Conservation (phyloP, 1,284 basidiomycete species). For the Trichosporon faecale region DNA sequence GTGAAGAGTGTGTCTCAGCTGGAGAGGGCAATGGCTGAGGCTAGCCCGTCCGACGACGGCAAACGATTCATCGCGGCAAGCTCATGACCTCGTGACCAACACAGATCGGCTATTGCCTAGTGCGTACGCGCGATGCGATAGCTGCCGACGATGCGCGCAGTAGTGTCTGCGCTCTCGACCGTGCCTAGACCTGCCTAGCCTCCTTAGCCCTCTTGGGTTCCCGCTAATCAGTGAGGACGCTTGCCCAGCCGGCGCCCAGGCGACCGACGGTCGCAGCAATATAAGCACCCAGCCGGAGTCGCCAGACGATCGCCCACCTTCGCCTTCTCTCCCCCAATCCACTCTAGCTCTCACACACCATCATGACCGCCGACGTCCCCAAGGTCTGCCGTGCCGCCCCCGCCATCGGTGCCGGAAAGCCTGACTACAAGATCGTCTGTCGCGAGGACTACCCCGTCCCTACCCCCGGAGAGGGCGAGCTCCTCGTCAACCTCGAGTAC, state of each 20-base stretch:
- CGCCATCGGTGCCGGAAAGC: constrained; percentile 12
- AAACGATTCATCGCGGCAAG: neutral
- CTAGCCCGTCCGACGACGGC: neutral
- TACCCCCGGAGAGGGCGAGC: constrained; percentile 21
- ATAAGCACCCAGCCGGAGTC: neutral
- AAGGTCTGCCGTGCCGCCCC: constrained; percentile 26
- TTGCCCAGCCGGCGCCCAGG: neutral
- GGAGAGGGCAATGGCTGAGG: too few relatives aligned
- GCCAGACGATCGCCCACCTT: neutral
- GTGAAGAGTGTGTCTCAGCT: too few relatives aligned
- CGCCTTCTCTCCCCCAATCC: neutral
- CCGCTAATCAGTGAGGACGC: neutral
- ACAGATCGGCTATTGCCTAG: neutral
- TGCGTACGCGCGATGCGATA: neutral
- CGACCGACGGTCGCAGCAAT: neutral
- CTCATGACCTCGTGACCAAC: neutral
- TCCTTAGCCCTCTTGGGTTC: neutral
- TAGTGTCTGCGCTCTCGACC: neutral
- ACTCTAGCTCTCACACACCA: neutral
- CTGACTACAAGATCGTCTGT: constrained; percentile 21
- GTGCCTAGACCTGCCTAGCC: neutral
- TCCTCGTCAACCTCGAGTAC: constrained; percentile 25
- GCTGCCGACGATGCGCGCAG: neutral
- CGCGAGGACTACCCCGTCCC: constrained; percentile 27
- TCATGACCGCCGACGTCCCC: constrained; percentile 18